Percentiles rank a stretch among this genome's conserved stretches.
These are phyloP conservation scores for Phaeodactylum tricornutum DNA, from an alignment of 108 stramenopile genomes.

Conservation along the genomic window DNA sequence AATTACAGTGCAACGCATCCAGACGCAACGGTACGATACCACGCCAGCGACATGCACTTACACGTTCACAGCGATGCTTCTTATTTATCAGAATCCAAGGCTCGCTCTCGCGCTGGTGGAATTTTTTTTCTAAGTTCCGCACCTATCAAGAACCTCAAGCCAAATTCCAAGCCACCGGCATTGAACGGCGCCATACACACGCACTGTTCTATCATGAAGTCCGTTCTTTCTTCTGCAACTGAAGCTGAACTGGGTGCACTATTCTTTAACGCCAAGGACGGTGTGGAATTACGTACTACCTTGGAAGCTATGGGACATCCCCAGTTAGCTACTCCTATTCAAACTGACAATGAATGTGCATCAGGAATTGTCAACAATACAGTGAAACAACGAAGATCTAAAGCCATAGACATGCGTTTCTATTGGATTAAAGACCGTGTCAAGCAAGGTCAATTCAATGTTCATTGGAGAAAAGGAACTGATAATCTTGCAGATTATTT, in stretches of 20 bases:
- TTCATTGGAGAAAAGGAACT: slow-evolving; percentile 3
- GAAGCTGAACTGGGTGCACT: slow-evolving; percentile 31
- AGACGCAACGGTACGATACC: slow-evolving; percentile 22
- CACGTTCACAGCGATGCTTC: slow-evolving; percentile 20
- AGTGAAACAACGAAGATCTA: slow-evolving; percentile 27
- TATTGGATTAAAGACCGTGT: slow-evolving; percentile 1
- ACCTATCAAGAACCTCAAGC: neutral
- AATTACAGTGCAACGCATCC: slow-evolving; percentile 35
- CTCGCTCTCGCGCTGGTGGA: slow-evolving; percentile 23
- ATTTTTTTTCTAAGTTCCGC: slow-evolving; percentile 9
- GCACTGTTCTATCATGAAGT: slow-evolving; percentile 2
- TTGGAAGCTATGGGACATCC: slow-evolving; percentile 27
- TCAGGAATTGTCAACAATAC: slow-evolving; percentile 21
- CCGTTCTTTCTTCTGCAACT: slow-evolving; percentile 22
- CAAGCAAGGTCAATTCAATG: slow-evolving; percentile 1
- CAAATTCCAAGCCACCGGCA: slow-evolving; percentile 1
- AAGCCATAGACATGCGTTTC: slow-evolving; percentile 8
- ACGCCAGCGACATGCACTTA: slow-evolving; percentile 24
- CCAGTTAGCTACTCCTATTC: slow-evolving; percentile 26
- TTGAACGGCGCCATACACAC: slow-evolving; percentile 7
- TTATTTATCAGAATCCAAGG: slow-evolving; percentile 21
- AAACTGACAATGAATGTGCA: slow-evolving; percentile 32
- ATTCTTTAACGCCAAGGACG: slow-evolving; percentile 23
- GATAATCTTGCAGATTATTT: slow-evolving; percentile 11
- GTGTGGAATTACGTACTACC: slow-evolving; percentile 4